phyloP scores from a whole-genome alignment of 805 yeast species.

The Priceomyces haplophilus region DNA sequence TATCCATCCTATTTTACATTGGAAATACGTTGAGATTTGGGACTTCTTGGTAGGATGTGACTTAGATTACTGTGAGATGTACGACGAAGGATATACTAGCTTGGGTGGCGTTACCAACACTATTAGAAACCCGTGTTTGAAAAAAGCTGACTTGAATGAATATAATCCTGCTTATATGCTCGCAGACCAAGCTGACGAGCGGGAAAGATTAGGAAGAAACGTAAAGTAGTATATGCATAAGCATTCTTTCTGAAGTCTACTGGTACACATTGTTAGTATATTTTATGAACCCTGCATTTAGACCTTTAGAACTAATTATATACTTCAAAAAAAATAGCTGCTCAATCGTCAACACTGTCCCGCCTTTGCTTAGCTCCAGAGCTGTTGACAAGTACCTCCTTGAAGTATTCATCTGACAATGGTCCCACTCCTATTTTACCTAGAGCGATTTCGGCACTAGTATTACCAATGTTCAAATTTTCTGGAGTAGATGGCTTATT shows the following conservation, averaged over 20 bases:
- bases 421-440: constrained; percentile 85
- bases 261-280: background rate
- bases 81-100: constrained; percentile 85
- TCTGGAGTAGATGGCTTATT: constrained; percentile 40
- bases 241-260: background rate
- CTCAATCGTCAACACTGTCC: constrained; percentile 11
- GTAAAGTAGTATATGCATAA: constrained; percentile 1
- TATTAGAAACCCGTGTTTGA: constrained; percentile 59
- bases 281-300: constrained; percentile 3
- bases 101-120: constrained; percentile 79
- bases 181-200: constrained; percentile 57
- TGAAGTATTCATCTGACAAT: constrained; percentile 45
- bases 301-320: background rate
- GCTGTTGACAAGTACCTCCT: constrained; percentile 21
- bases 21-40: constrained; percentile 88
- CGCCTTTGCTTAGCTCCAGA: constrained; percentile 20
- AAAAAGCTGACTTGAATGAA: constrained; percentile 14
- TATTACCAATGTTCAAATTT: constrained; percentile 42
- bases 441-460: constrained; percentile 76
- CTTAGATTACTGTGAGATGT: constrained; percentile 71
- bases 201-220: constrained; percentile 43
- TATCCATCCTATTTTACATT: constrained; percentile 83
- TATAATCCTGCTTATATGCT: constrained; percentile 58
- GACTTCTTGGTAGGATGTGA: constrained; percentile 59
- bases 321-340: background rate